A percentile compares a stretch with the other conserved stretches of the same genome.
These are phyloP conservation scores for Diaporthe citrichinensis DNA, from an alignment of 2,329 filamentous ascomycete species.

Conservation along the genomic window DNA sequence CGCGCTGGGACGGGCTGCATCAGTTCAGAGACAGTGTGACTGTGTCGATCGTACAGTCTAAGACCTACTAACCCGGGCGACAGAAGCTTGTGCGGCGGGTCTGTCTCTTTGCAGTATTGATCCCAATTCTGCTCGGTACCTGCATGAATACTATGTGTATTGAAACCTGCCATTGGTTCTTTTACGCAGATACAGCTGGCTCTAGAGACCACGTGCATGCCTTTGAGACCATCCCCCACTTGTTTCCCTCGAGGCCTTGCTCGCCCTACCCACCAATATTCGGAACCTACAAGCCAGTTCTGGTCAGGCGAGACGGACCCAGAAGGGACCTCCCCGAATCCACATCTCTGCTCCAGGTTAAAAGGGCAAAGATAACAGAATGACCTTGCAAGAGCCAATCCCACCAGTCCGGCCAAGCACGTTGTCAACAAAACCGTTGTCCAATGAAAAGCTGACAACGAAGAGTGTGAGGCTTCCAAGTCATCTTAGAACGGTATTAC, in stretches of 20 bases:
- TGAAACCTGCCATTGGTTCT: background rate
- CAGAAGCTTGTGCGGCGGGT: background rate
- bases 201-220: background rate
- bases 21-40: background rate
- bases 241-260: background rate
- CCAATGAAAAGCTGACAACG: background rate
- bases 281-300: background rate
- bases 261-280: background rate
- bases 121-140: background rate
- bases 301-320: background rate
- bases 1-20: background rate
- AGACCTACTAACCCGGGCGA: background rate
- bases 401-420: background rate
- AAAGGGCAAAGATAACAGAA: background rate
- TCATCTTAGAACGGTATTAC: too few species aligned
- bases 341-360: background rate
- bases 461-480: too few species aligned
- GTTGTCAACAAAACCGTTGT: background rate
- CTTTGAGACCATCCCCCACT: background rate
- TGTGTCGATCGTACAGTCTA: background rate
- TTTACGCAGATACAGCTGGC: background rate
- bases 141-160: background rate
- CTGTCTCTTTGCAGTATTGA: background rate
- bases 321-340: background rate
- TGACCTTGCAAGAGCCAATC: conserved; percentile 3